phyloP scores from a whole-genome alignment of 257 asterid species.

The Solanum sitiens region DNA sequence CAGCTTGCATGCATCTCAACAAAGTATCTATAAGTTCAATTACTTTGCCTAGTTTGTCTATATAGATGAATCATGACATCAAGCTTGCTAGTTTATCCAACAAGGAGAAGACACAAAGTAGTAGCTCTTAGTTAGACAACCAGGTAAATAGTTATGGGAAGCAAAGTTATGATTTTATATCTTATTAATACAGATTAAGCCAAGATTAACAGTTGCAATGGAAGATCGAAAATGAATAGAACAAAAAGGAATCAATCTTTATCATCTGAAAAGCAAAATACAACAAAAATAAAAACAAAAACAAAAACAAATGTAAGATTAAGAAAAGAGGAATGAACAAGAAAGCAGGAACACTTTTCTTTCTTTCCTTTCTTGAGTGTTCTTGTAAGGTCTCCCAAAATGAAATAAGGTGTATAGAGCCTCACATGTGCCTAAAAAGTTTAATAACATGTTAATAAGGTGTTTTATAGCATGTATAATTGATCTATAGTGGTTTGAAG shows the following conservation, averaged over 20 bases:
- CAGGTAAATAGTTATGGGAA: neutral
- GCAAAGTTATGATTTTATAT: neutral
- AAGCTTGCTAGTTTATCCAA: neutral
- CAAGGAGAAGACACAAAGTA: neutral
- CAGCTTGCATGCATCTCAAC: neutral
- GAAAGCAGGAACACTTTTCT: conserved; percentile 24
- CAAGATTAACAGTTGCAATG: neutral
- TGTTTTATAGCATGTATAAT: too few relatives aligned
- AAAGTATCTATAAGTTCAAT: neutral
- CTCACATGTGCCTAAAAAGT: too few relatives aligned
- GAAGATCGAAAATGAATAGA: neutral
- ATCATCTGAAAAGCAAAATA: neutral
- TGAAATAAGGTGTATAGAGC: too few relatives aligned
- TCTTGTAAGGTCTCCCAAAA: too few relatives aligned
- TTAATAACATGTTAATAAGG: too few relatives aligned
- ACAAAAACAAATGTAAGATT: neutral
- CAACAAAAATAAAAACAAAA: neutral
- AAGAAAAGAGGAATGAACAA: neutral
- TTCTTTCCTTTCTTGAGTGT: conserved; percentile 25
- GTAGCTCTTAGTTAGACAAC: neutral
- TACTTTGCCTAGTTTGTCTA: neutral
- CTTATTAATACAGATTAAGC: neutral
- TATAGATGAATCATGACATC: neutral
- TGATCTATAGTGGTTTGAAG: too few relatives aligned
- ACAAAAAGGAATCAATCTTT: neutral